phyloP scores from a whole-genome alignment of 2,329 filamentous ascomycete genomes.

The Ophiocordyceps sinensis region DNA sequence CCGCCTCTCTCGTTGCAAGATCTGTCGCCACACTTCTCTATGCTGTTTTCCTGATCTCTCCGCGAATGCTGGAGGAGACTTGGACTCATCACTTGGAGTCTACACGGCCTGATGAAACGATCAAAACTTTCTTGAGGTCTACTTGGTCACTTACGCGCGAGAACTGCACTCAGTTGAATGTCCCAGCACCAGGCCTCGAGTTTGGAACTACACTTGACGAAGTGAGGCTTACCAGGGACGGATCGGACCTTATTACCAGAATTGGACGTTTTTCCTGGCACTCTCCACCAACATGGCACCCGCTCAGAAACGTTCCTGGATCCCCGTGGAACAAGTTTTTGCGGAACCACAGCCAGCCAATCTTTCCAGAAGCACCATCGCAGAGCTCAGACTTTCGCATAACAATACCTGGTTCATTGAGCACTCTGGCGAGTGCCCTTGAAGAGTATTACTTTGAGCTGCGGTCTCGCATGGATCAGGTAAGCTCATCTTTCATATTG shows the following conservation, averaged over 20 bases:
- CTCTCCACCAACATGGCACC: conserved; percentile 7
- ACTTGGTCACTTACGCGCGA: conserved; percentile 7
- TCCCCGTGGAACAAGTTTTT: conserved; percentile 12
- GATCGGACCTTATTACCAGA: conserved; percentile 6
- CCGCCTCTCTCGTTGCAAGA: conserved; percentile 6
- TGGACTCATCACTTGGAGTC: conserved; percentile 1
- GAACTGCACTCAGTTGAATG: not conserved
- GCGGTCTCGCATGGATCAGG: not conserved
- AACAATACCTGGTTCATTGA: conserved; percentile 1
- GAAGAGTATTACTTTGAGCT: conserved; percentile 1
- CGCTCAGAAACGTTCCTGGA: conserved; percentile 7
- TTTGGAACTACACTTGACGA: conserved; percentile 8
- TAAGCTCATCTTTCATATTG: not conserved
- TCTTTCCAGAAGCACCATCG: conserved; percentile 1
- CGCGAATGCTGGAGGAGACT: conserved; percentile 3
- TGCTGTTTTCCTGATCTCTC: conserved; percentile 7
- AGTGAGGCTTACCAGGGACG: conserved; percentile 7
- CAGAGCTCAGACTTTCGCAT: not conserved
- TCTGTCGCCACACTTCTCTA: conserved; percentile 9
- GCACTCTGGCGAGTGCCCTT: not conserved
- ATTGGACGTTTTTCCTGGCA: conserved; percentile 4
- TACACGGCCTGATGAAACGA: conserved; percentile 1
- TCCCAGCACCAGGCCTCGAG: conserved; percentile 5
- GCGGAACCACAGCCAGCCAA: conserved; percentile 5
- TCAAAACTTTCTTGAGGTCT: conserved; percentile 5